Evolutionary conservation across 2,329 filamentous ascomycete species (phyloP).

Genomic region (Diplodia scrobiculata): DNA sequence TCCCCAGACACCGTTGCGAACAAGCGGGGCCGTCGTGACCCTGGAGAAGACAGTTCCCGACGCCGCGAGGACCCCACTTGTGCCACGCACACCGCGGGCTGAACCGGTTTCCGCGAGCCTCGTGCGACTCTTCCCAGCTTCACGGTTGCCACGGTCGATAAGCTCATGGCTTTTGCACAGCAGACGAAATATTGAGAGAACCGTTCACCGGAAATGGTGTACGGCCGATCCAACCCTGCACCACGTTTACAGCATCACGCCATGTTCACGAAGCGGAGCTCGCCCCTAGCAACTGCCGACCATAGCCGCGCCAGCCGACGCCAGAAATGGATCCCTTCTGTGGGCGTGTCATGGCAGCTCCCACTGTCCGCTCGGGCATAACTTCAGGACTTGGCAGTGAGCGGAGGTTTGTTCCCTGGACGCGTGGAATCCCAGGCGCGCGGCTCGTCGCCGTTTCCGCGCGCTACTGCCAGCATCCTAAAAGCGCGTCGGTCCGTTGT

Average conservation of each 20-base stretch:
- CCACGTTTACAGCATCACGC: background rate
- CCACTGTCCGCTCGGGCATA: background rate
- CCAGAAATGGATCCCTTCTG: background rate
- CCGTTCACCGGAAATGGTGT: background rate
- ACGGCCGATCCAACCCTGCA: background rate
- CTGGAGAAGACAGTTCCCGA: background rate
- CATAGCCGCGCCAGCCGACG: background rate
- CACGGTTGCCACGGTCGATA: background rate
- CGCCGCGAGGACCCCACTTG: background rate
- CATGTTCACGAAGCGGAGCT: background rate
- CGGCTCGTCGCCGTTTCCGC: background rate
- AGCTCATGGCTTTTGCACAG: background rate
- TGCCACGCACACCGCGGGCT: background rate
- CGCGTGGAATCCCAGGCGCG: too few relatives aligned
- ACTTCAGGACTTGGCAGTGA: background rate
- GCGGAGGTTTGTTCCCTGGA: too few relatives aligned
- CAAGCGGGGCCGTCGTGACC: background rate
- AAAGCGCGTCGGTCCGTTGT: slow-evolving; percentile 11
- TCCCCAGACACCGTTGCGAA: background rate
- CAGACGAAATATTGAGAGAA: background rate
- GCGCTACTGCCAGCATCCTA: background rate
- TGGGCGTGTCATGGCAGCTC: background rate
- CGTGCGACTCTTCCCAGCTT: background rate
- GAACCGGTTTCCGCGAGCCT: background rate
- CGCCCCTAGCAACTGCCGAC: background rate